Conservation (phyloP, 169 alveolate genomes). For the Besnoitia besnoiti region DNA sequence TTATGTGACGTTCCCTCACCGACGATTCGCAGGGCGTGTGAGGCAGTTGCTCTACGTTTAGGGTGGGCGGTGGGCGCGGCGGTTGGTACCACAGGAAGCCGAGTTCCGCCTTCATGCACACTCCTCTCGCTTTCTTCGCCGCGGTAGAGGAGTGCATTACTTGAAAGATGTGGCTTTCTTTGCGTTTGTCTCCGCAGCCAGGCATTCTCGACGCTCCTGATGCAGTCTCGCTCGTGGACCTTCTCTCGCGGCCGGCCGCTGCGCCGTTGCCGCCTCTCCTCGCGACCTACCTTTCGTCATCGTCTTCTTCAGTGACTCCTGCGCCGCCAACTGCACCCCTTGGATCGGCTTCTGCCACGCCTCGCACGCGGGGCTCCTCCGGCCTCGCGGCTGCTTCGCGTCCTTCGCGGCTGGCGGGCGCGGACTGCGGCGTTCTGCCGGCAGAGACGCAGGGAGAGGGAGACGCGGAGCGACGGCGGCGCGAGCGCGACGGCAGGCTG, state of each 20-base stretch:
- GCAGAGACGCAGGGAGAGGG: neutral
- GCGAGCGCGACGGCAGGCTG: no score
- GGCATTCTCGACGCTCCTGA: slow-evolving; percentile 28
- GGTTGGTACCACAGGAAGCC: no score
- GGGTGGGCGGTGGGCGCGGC: no score
- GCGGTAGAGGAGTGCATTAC: no score
- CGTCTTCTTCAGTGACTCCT: neutral
- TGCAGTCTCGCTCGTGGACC: slow-evolving; percentile 17
- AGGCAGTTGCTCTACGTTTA: no score
- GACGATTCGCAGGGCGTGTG: no score
- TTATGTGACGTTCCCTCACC: no score
- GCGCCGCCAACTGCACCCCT: no score
- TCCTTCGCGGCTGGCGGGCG: neutral
- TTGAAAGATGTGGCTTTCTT: neutral
- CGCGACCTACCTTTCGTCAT: neutral
- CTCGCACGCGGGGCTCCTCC: neutral
- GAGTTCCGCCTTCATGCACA: no score
- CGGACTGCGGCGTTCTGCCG: neutral
- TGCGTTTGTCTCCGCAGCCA: neutral
- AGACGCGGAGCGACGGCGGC: neutral
- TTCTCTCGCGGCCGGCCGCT: neutral
- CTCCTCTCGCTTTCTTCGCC: no score
- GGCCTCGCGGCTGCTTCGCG: neutral
- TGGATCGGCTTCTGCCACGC: neutral
- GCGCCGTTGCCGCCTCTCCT: neutral